Evolutionary conservation across 108 stramenopile genomes (phyloP).

Genomic region (Stephanodiscus minutulus): DNA sequence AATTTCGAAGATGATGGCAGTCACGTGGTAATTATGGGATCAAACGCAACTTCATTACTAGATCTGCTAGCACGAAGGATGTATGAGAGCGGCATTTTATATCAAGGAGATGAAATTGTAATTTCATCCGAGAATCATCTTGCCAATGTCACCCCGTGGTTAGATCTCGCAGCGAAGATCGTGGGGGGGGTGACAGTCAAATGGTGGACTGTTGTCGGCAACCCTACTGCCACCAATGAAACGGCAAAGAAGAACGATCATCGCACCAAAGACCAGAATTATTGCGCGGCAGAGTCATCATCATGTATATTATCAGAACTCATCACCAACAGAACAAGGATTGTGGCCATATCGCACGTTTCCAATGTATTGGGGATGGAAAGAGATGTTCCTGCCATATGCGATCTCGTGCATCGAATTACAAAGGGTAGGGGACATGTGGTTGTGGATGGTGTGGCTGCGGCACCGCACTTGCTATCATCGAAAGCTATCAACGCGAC

Average conservation of each 20-base stretch:
- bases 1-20: neutral
- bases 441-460: conserved; percentile 86
- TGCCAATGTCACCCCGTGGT: conserved; percentile 84
- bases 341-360: conserved; percentile 79
- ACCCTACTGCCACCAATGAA: neutral
- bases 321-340: conserved; percentile 51
- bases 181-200: conserved; percentile 53
- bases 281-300: neutral
- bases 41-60: conserved; percentile 76
- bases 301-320: conserved; percentile 51
- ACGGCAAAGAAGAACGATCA: neutral
- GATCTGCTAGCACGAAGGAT: conserved; percentile 53
- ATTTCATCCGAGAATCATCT: conserved; percentile 80
- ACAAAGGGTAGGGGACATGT: conserved; percentile 57
- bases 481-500: conserved; percentile 25
- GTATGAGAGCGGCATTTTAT: conserved; percentile 33
- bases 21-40: conserved; percentile 53
- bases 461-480: conserved; percentile 68
- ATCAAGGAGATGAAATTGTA: conserved; percentile 68
- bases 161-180: conserved; percentile 40
- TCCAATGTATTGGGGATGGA: conserved; percentile 80
- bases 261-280: neutral
- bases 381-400: conserved; percentile 54
- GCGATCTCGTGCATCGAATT: conserved; percentile 31
- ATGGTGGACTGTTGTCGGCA: conserved; percentile 60